Evolutionary conservation across 2,329 filamentous ascomycete genomes (phyloP).

Genomic region (Aspergillus viridinutans): DNA sequence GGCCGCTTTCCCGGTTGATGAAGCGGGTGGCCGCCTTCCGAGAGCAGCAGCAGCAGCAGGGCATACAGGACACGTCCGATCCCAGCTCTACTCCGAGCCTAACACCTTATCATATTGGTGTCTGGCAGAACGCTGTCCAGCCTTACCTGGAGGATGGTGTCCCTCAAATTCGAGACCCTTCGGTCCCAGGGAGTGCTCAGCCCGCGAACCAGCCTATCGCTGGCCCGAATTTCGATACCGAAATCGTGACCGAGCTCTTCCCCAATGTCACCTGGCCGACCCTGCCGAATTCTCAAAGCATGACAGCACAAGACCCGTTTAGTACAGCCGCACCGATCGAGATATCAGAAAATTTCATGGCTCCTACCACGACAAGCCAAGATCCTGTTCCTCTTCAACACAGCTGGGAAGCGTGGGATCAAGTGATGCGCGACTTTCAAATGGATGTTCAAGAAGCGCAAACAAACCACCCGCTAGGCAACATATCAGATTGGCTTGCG

Average conservation of each 20-base stretch:
- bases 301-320: conserved; percentile 8
- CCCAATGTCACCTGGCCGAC: conserved; percentile 24
- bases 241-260: conserved; percentile 27
- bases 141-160: conserved; percentile 7
- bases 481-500: conserved; percentile 28
- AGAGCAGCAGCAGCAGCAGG: conserved; percentile 45
- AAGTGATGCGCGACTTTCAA: conserved; percentile 39
- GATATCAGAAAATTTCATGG: conserved; percentile 7
- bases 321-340: conserved; percentile 6
- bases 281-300: conserved; percentile 8
- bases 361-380: conserved; percentile 11
- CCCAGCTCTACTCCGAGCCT: conserved; percentile 6
- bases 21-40: conserved; percentile 54
- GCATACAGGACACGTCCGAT: conserved; percentile 17
- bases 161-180: conserved; percentile 17
- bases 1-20: conserved; percentile 58
- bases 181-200: conserved; percentile 3
- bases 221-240: conserved; percentile 21
- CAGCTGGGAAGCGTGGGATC: conserved; percentile 35
- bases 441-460: conserved; percentile 29
- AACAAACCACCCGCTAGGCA: conserved; percentile 12
- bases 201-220: conserved; percentile 1
- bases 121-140: conserved; percentile 6
- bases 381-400: conserved; percentile 16
- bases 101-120: conserved; percentile 1